phyloP scores from a whole-genome alignment of 176 grass and related monocot genomes.

The Eremochloa ophiuroides region DNA sequence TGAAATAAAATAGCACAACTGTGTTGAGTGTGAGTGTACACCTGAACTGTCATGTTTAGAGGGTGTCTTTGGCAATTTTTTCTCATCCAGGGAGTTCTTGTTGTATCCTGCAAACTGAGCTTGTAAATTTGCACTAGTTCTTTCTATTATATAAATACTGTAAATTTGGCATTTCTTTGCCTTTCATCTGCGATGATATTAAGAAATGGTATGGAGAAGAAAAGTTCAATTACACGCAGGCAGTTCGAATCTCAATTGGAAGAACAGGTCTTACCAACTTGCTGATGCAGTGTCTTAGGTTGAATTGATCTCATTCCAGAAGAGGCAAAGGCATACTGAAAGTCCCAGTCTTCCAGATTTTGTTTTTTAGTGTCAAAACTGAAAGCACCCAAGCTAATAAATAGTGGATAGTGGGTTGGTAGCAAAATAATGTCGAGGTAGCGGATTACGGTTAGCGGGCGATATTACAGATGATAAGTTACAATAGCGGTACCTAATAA shows the following conservation, averaged over 20 bases:
- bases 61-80: background rate
- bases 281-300: background rate
- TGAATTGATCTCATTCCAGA: background rate
- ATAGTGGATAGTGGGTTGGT: no score
- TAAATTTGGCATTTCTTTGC: background rate
- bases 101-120: background rate
- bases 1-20: constrained; percentile 10
- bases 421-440: no score
- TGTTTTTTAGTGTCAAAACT: background rate
- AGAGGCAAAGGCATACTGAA: background rate
- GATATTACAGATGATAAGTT: no score
- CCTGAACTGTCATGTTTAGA: constrained; percentile 8
- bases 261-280: background rate
- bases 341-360: background rate
- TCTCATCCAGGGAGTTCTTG: constrained; percentile 6
- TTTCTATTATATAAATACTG: background rate
- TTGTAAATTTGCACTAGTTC: background rate
- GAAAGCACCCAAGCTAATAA: no score
- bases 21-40: constrained; percentile 25
- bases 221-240: background rate
- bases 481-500: no score
- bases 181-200: background rate
- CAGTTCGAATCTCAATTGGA: background rate
- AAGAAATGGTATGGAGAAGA: background rate
- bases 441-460: no score